Evolutionary conservation across 1,139 yeast species (phyloP).

Genomic region (Debaryomyces robertsiae): DNA sequence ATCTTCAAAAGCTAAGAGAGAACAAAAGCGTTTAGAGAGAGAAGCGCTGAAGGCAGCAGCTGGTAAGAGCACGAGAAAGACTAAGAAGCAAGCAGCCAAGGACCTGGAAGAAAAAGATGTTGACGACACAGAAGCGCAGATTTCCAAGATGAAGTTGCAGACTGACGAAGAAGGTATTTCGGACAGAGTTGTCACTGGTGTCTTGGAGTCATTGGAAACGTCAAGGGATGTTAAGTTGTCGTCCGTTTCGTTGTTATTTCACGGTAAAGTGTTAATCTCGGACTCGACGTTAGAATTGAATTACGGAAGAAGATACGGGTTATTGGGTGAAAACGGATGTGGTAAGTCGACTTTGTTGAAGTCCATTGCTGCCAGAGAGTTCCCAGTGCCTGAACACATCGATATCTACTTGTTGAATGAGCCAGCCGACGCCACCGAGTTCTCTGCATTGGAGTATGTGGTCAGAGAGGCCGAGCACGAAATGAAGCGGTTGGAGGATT

Average conservation of each 20-base stretch:
- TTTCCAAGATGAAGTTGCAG: constrained; percentile 87
- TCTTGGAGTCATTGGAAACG: constrained; percentile 81
- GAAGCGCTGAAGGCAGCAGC: constrained; percentile 69
- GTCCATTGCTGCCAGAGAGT: constrained; percentile 94
- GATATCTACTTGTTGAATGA: constrained; percentile 93
- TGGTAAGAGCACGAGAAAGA: constrained; percentile 70
- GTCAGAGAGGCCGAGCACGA: constrained; percentile 95
- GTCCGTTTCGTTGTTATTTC: constrained; percentile 89
- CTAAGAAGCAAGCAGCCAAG: constrained; percentile 56
- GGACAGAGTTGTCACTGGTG: constrained; percentile 98
- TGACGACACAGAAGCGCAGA: constrained; percentile 70
- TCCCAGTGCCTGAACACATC: constrained; percentile 88
- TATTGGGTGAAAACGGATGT: constrained; percentile 98
- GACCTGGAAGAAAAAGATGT: constrained; percentile 62
- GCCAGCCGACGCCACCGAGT: constrained; percentile 95
- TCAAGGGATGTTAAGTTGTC: constrained; percentile 93
- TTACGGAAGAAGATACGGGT: constrained; percentile 95
- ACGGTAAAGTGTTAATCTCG: constrained; percentile 94
- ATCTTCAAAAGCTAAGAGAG: constrained; percentile 97
- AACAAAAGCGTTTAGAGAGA: constrained; percentile 69
- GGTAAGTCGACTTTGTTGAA: constrained; percentile 96
- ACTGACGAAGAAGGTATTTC: constrained; percentile 91
- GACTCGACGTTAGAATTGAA: constrained; percentile 91
- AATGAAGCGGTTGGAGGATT: constrained; percentile 86
- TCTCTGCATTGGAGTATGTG: constrained; percentile 91